Evolutionary conservation across 2,329 filamentous ascomycete genomes (phyloP), one percentile per base, ranked within the genome.

Genomic region (Raffaelea arxii): DNA sequence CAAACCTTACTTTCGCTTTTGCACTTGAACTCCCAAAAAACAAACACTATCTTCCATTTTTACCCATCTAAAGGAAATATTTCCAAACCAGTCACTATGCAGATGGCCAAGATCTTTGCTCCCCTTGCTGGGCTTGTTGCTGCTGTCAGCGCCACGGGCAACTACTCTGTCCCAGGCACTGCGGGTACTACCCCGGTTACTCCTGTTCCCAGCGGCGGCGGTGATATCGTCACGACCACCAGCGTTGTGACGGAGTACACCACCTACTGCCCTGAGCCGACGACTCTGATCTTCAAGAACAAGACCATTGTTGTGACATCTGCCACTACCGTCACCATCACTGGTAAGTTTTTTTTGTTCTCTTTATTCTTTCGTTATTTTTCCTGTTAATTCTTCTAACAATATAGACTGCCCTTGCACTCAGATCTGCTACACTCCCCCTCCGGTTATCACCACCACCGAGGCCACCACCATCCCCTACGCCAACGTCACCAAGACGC

Each of bases 221-320:
- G 21, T 30, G 39, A 18, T 23, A 43, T 4, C 22, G 43, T 32
- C 37, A 53, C 51, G 21, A 45, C 49, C 41, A 54, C 52, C 27
- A 10, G 45, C 23, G 68, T 78, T 53, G 75, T 86, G 52, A 79
- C 77, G 49, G 65, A 68, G 48, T 77, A 76, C 70, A 80, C 75
- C 67, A 88, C 83, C 60, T 86, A 74, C 77, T 88, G 84, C 78
- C 81, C 84, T n/a, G 69, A 60, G 55, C 65, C 83, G 54, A 86
- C 83, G 56, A 76, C 74, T 58, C 71, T 82, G 66, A 74, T 72
- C 60, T 70, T 65, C 66, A 71, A 75, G 63, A 84, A 81, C 67
- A 84, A 83, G 74, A 82, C 75, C 57, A 70, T 86, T 65, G 80
- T 79, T 54, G 45, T 51, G 45, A 54, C 51, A 19, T 35, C 41